phyloP scores from a whole-genome alignment of 345 rosid species.

The Atalantia buxifolia region DNA sequence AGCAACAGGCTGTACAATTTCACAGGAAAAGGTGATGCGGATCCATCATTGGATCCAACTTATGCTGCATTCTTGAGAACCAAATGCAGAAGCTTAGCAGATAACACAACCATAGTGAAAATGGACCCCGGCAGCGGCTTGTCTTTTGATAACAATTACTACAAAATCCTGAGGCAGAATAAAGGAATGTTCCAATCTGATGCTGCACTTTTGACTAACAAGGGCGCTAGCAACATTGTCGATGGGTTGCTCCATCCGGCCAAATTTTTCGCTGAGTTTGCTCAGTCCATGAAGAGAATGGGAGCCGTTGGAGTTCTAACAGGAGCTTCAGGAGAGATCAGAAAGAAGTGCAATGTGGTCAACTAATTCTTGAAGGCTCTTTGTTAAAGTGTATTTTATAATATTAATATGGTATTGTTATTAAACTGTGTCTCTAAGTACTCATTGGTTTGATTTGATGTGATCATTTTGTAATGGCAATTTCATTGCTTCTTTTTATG shows the following conservation, averaged over 20 bases:
- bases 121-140: constrained; percentile 17
- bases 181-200: constrained; percentile 30
- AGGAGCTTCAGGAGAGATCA: constrained; percentile 34
- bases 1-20: constrained; percentile 38
- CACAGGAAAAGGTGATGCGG: constrained; percentile 36
- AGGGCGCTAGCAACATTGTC: constrained; percentile 3
- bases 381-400: background rate
- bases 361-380: constrained; percentile 9
- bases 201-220: constrained; percentile 26
- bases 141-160: constrained; percentile 28
- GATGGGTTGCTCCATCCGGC: background rate
- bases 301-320: constrained; percentile 25
- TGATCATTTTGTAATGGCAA: background rate
- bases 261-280: constrained; percentile 22
- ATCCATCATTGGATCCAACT: constrained; percentile 27
- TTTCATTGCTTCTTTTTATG: background rate
- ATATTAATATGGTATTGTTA: background rate
- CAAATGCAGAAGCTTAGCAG: constrained; percentile 16
- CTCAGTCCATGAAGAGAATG: constrained; percentile 35
- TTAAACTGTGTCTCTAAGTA: background rate
- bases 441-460: background rate
- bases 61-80: constrained; percentile 28
- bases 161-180: constrained; percentile 16
- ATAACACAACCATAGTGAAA: constrained; percentile 7
- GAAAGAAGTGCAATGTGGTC: constrained; percentile 25